phyloP scores from a whole-genome alignment of 2,329 filamentous ascomycete genomes.

The Penicillium sp. region DNA sequence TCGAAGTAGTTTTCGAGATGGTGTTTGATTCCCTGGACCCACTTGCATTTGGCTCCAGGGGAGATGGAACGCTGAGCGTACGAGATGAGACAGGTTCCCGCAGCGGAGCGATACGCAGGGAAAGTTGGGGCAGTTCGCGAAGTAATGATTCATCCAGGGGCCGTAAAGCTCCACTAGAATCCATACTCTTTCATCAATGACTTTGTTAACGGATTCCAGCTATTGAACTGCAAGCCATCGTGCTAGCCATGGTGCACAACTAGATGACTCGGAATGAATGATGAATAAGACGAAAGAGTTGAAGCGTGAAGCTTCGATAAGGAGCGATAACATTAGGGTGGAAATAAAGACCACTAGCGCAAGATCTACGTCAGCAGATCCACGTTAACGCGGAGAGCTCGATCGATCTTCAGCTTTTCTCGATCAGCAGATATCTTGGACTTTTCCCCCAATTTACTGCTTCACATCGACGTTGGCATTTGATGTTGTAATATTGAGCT shows the following conservation, averaged over 20 bases:
- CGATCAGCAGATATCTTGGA: neutral
- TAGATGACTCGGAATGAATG: neutral
- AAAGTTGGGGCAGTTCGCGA: slow-evolving; percentile 44
- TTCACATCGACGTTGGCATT: too few relatives aligned
- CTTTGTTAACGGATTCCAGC: slow-evolving; percentile 1
- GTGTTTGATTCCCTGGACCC: slow-evolving; percentile 31
- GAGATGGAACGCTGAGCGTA: slow-evolving; percentile 42
- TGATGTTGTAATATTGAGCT: too few relatives aligned
- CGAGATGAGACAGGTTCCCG: slow-evolving; percentile 47
- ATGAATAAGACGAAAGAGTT: neutral
- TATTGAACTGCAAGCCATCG: slow-evolving; percentile 4
- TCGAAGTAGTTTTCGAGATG: slow-evolving; percentile 27
- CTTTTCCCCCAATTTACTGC: too few relatives aligned
- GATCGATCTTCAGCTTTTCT: neutral
- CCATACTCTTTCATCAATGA: slow-evolving; percentile 28
- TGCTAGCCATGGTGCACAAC: slow-evolving; percentile 4
- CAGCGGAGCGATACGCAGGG: slow-evolving; percentile 49
- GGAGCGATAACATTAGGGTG: slow-evolving; percentile 2
- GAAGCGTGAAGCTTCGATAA: neutral
- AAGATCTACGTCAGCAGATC: slow-evolving; percentile 3
- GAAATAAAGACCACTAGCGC: neutral
- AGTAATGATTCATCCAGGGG: slow-evolving; percentile 44
- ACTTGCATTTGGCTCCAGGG: slow-evolving; percentile 47
- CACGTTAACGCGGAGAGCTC: neutral
- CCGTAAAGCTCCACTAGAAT: slow-evolving; percentile 31